Base-by-base conservation (phyloP, 371 early-diverging fungal species). In the Chytridium lagenaria region DNA sequence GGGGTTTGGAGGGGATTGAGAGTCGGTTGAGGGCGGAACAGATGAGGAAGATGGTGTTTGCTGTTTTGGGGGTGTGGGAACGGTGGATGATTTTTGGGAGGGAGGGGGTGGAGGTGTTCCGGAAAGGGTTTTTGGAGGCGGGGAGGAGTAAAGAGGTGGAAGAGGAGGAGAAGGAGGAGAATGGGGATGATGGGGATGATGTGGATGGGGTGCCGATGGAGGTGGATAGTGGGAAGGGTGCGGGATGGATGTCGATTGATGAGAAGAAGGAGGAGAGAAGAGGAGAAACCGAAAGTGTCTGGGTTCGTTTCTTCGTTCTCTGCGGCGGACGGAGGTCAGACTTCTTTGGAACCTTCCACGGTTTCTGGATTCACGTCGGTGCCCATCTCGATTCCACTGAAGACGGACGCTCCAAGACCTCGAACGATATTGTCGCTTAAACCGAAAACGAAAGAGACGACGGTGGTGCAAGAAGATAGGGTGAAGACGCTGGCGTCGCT, bases 21-120 rank as follows among this genome's bases (percentile, higher is more conserved):
- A 91, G 89, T 0, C 83, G 95, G 23, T 83, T 95, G 51, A 90
- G 91, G 75, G 94, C 94, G 1, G 96, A 97, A 76, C 92, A 93
- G 76, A 90, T 95, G 67, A 69, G 79, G 22, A 67, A 75, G 40
- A 75, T 72, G 34, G 69, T 83, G 2, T 68, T 81, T 31, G 69
- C 50, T 2, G 87, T 94, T 2, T 78, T 96, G 50, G 81, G 80
- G 2, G 90, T 91, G 7, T 96, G 97, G 97, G 95, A 96, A n/a
- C 87, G 83, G 52, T 94, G 95, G 93, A 90, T 92, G 81, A 87
- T 96, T 12, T 95, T 93, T 74, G 92, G n/a, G 1, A 82, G 88
- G 63, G 83, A 86, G n/a, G n/a, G 37, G 31, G 30, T 28, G 39
- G 65, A 38, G 68, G 69, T 31, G 55, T 34, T 36, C 40, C 59